These are phyloP conservation scores for Backusella liffmaniae DNA, from an alignment of 192 early-diverging fungal species.

Conservation along the genomic window DNA sequence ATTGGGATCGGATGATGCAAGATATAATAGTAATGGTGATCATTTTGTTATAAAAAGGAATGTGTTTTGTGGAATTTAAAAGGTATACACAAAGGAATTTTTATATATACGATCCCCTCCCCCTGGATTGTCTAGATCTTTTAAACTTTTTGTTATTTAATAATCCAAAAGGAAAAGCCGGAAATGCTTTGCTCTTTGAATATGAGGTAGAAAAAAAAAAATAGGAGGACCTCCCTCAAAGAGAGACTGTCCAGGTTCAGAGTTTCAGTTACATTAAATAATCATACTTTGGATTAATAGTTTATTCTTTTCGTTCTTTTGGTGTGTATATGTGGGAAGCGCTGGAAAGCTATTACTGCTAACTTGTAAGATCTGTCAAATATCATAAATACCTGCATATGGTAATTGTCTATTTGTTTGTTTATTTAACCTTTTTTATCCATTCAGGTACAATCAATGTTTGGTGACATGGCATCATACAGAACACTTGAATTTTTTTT, in stretches of 20 bases:
- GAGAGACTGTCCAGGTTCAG: not conserved
- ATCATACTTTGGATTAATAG: not conserved
- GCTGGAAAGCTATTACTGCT: not conserved
- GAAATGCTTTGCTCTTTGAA: not conserved
- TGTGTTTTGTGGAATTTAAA: not conserved
- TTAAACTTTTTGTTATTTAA: not conserved
- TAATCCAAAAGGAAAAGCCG: not conserved
- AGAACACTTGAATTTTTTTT: not conserved
- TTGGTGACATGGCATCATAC: not conserved
- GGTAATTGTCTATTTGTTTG: not conserved
- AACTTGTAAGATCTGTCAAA: not conserved
- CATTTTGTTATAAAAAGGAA: not conserved
- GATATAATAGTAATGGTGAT: not conserved
- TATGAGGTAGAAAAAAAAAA: not conserved
- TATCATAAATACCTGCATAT: not conserved
- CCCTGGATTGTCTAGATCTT: not conserved
- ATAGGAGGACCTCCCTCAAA: not conserved
- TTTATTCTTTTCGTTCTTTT: not conserved
- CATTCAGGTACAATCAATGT: not conserved
- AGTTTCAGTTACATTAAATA: not conserved
- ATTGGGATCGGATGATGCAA: not conserved
- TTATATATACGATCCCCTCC: not conserved
- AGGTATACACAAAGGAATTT: not conserved
- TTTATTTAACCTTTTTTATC: not conserved
- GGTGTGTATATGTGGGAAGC: not conserved